Base-by-base conservation (phyloP, 495 filamentous ascomycete species). In the Annulohypoxylon maeteangense region DNA sequence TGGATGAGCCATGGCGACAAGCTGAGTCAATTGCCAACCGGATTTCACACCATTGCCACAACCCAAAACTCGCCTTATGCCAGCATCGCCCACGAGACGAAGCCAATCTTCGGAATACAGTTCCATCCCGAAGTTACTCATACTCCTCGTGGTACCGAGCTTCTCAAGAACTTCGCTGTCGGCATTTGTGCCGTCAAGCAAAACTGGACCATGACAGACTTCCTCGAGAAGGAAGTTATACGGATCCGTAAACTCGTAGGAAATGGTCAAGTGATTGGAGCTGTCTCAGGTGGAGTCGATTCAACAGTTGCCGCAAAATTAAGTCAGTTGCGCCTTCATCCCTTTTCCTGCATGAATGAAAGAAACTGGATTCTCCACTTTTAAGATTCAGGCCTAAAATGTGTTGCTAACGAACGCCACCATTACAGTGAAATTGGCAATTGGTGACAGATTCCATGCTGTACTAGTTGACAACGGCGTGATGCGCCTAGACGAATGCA, bases 1-100 rank as follows among this genome's bases (percentile, higher is more conserved):
- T 97, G 88, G 85, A 97, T 97, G 94, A 91, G 88, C 65, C 94
- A 97, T 75, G 89, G 89, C 36, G 94, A 97, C 75, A 95, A 96
- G 82, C 86, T 97, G 2, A 84, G 82, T 20, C 79, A 87, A 32
- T 82, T 97, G 18, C 94, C 94, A 14, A 81, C 88, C 5, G 84
- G 83, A 4, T 97, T 95, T 80, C 76, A 86, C 51, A 87, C 85
- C 22, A 88, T 97, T 54, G 94, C 92, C 20, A 90, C 84, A 5
- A 92, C 93, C 8, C 59, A 77, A 36, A 95, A 97, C 80, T 90
- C 91, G 0, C 85, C 89, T 7, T 95, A 87, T 75, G 94, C 94
- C 3, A 92, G 87, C 45, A 95, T 97, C 72, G 94, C 91, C 8
- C 92, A 95, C 76, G 71, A 86, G 70, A 80, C 78, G 16, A 90